Evolutionary conservation across 164 flowering plant species (phyloP).

Genomic region (Annona cherimola): DNA sequence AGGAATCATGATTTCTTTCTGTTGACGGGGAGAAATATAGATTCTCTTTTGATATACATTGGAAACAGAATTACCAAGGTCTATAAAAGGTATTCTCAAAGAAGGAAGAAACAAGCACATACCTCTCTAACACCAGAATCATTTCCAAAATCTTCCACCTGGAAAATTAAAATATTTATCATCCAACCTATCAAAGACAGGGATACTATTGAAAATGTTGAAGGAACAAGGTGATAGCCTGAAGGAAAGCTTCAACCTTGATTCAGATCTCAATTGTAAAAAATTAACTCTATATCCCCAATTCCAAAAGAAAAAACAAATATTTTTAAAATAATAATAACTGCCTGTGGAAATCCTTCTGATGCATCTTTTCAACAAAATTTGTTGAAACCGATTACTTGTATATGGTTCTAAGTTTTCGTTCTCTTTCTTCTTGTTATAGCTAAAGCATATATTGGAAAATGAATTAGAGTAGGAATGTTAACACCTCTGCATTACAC

Average conservation of each 20-base stretch:
- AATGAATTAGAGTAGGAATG: too few species aligned
- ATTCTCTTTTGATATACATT: neutral
- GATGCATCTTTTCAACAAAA: too few species aligned
- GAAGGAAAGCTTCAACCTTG: neutral
- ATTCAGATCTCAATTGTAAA: neutral
- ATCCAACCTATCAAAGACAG: neutral
- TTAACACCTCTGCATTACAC: too few species aligned
- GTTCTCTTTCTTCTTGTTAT: too few species aligned
- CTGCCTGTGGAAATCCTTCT: too few species aligned
- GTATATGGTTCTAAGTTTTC: too few species aligned
- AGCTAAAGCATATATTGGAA: too few species aligned
- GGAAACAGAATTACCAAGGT: neutral
- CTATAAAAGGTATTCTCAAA: neutral
- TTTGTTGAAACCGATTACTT: too few species aligned
- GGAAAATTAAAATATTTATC: conserved; percentile 21
- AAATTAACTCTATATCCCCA: neutral
- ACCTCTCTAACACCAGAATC: conserved; percentile 67
- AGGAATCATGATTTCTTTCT: neutral
- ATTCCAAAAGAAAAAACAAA: too few species aligned
- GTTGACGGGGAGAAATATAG: neutral
- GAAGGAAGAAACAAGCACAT: conserved; percentile 9
- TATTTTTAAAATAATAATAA: too few species aligned
- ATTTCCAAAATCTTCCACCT: conserved; percentile 43
- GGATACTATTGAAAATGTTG: neutral
- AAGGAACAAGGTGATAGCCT: neutral